Base-by-base conservation (phyloP, 441 rosid species). In the Euphorbia corollata region DNA sequence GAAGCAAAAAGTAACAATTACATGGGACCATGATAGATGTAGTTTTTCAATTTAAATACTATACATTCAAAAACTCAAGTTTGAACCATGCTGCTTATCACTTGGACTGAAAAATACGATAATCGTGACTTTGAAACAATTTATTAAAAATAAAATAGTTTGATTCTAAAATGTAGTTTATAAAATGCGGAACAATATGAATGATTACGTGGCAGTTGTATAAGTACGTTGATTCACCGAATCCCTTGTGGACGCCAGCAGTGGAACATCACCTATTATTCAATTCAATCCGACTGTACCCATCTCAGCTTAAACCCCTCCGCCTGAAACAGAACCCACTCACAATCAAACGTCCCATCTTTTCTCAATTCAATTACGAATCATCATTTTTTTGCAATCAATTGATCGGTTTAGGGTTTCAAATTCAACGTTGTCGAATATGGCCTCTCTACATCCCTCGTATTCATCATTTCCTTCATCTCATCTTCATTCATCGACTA, bases 391-490 rank as follows among this genome's bases (percentile, higher is more conserved):
- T 22, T 36, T 38, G 11, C 5, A 57, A 48, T 59, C 32, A 34
- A 56, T 38, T 58, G 47, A 27, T 0, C 39, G 41, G 5, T 4
- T 5, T 36, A 57, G 56, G 65, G 24, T 20, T 34, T 36, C 41
- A 36, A 36, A 2, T 36, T 36, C 41, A 48, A 47, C 20, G 9
- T 58, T 20, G 39, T 57, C 61, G 7, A 34, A 73, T 61, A 80
- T 78, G 84, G 73, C 79, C 9, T 65, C 74, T 36, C 19, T 71
- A 4, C 68, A 57, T 57, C 48, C 73, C 20, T 73, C 76, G 20
- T 67, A 30, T 55, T 71, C 77, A 67, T 50, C 73, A 58, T 75
- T 69, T 72, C 54, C 79, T 36, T 73, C 80, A n/a, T 60, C 43
- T 54, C 73, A 68, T 47, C 67, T 56, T 20, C 78, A 59, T 58